Conservation (phyloP, 2,329 filamentous ascomycete genomes). For the Colletotrichum sublineola region DNA sequence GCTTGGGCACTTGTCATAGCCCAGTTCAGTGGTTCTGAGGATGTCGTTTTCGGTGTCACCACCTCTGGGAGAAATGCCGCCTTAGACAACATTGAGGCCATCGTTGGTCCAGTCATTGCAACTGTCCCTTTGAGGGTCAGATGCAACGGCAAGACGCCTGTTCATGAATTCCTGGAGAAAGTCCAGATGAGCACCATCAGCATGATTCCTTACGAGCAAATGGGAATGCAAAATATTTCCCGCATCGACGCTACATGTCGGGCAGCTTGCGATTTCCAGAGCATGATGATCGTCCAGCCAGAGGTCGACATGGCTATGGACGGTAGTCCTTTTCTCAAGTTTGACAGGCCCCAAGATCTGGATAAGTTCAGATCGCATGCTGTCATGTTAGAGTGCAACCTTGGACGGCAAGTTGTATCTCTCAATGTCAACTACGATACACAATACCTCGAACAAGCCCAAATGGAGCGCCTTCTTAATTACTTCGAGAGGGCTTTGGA, state of each 20-base stretch:
- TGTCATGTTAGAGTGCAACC: conserved; percentile 33
- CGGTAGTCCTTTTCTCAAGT: conserved; percentile 12
- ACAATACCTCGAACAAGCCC: background rate
- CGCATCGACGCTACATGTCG: conserved; percentile 17
- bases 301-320: conserved; percentile 36
- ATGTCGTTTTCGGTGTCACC: conserved; percentile 57
- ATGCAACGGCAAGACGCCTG: conserved; percentile 10
- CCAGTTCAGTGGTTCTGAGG: conserved; percentile 52
- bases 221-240: conserved; percentile 50
- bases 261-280: conserved; percentile 35
- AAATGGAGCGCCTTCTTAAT: conserved; percentile 17
- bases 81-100: conserved; percentile 43
- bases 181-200: conserved; percentile 49
- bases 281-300: conserved; percentile 42
- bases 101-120: conserved; percentile 49
- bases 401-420: background rate
- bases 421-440: conserved; percentile 30
- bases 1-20: conserved; percentile 58
- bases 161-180: conserved; percentile 37
- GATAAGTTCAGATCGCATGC: conserved; percentile 36
- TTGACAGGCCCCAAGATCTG: conserved; percentile 28
- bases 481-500: conserved; percentile 29
- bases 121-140: conserved; percentile 28
- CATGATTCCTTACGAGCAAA: conserved; percentile 48
- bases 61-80: conserved; percentile 48